These are phyloP conservation scores for Dioszegia aurantiaca DNA, from an alignment of 768 basidiomycete genomes.

Conservation along the genomic window DNA sequence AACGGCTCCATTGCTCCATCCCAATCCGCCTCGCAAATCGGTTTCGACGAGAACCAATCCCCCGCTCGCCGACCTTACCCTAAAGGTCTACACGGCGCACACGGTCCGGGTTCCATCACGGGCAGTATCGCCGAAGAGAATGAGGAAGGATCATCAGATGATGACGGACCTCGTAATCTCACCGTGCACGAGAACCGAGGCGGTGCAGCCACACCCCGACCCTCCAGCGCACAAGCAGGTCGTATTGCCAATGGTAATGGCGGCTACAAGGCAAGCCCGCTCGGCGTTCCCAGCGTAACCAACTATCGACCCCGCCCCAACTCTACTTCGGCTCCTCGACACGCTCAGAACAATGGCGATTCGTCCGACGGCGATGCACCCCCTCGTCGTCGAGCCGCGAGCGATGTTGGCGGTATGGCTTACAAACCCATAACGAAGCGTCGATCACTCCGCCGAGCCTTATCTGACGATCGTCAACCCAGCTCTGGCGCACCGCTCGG, in stretches of 20 bases:
- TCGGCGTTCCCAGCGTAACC: slow-evolving; percentile 40
- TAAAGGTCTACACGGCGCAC: slow-evolving; percentile 16
- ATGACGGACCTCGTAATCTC: slow-evolving; percentile 33
- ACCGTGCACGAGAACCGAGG: slow-evolving; percentile 51
- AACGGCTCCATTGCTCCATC: slow-evolving; percentile 51
- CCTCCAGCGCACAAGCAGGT: slow-evolving; percentile 7
- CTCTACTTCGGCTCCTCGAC: slow-evolving; percentile 22
- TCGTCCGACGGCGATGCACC: slow-evolving; percentile 22
- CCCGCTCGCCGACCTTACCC: slow-evolving; percentile 21
- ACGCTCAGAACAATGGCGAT: slow-evolving; percentile 6
- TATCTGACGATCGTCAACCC: slow-evolving; percentile 31
- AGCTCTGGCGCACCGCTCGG: not conserved
- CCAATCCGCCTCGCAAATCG: slow-evolving; percentile 51
- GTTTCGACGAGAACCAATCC: slow-evolving; percentile 32
- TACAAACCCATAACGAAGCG: slow-evolving; percentile 40
- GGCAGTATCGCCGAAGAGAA: slow-evolving; percentile 51
- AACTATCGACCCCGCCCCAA: slow-evolving; percentile 28
- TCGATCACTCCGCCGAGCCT: slow-evolving; percentile 38
- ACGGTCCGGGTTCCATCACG: slow-evolving; percentile 41
- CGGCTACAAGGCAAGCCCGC: slow-evolving; percentile 27
- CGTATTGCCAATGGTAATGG: not conserved
- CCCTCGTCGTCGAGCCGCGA: slow-evolving; percentile 39
- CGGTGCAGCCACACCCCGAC: slow-evolving; percentile 16
- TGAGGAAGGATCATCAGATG: slow-evolving; percentile 47
- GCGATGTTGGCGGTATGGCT: slow-evolving; percentile 44